Conservation (phyloP, 257 asterid species). For the Ilex asprella region DNA sequence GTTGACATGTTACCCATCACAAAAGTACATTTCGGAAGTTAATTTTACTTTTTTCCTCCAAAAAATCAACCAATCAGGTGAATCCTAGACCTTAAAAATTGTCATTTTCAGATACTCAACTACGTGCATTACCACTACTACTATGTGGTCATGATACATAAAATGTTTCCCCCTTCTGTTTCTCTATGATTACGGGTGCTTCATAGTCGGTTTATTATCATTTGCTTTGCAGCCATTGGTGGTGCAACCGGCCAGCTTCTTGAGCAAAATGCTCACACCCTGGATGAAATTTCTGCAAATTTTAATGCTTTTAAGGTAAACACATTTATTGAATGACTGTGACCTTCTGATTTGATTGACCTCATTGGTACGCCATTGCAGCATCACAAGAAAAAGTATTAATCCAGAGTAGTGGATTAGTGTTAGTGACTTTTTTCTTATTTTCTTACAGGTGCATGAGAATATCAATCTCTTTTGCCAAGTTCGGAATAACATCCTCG, state of each 20-base stretch:
- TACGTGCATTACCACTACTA: too few species aligned
- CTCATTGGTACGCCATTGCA: too few species aligned
- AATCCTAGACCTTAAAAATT: too few species aligned
- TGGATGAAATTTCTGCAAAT: slow-evolving; percentile 78
- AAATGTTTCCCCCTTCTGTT: too few species aligned
- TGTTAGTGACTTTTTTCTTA: slow-evolving; percentile 9
- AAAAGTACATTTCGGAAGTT: too few species aligned
- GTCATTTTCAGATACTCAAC: background rate
- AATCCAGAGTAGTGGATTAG: slow-evolving; percentile 11
- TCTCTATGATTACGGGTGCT: too few species aligned
- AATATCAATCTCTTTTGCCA: slow-evolving; percentile 60
- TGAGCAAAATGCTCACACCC: slow-evolving; percentile 65
- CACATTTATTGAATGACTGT: slow-evolving; percentile 3
- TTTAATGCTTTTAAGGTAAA: slow-evolving; percentile 60
- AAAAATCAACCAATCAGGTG: too few species aligned
- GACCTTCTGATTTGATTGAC: background rate
- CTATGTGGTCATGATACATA: too few species aligned
- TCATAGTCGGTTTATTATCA: background rate
- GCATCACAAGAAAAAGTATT: background rate
- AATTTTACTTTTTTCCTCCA: too few species aligned
- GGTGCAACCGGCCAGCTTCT: slow-evolving; percentile 69
- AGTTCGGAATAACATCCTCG: slow-evolving; percentile 56
- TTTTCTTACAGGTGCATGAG: slow-evolving; percentile 60
- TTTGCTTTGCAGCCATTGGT: slow-evolving; percentile 62
- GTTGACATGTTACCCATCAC: too few species aligned